phyloP scores from a whole-genome alignment of 495 filamentous ascomycete genomes.

The Apiosordaria backusii region DNA sequence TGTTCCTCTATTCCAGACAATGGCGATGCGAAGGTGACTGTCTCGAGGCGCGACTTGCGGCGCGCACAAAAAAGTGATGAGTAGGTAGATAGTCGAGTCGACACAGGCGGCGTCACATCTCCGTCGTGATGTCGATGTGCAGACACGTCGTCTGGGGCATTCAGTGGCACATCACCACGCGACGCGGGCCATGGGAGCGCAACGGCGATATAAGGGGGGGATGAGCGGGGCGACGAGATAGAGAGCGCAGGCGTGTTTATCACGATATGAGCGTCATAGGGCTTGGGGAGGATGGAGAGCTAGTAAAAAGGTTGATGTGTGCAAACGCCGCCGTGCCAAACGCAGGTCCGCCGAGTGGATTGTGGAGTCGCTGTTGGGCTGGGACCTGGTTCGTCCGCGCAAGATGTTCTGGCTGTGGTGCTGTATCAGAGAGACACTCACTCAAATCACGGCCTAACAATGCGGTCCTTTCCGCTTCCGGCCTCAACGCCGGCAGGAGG shows the following conservation, averaged over 20 bases:
- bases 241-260: not conserved
- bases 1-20: slow-evolving; percentile 17
- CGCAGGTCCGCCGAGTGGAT: not conserved
- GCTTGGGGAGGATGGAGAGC: slow-evolving; percentile 15
- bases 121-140: slow-evolving; percentile 23
- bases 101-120: slow-evolving; percentile 29
- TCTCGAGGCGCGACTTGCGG: not conserved
- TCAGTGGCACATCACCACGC: slow-evolving; percentile 26
- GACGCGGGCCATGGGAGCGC: not conserved
- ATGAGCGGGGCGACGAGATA: not conserved
- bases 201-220: not conserved
- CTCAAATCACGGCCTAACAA: slow-evolving; percentile 25
- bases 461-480: slow-evolving; percentile 10
- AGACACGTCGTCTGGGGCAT: not conserved
- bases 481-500: not conserved
- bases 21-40: not conserved
- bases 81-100: slow-evolving; percentile 8
- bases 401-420: not conserved
- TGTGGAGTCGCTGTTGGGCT: slow-evolving; percentile 16
- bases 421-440: not conserved
- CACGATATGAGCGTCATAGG: slow-evolving; percentile 15
- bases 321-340: not conserved
- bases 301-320: slow-evolving; percentile 30
- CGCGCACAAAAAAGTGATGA: slow-evolving; percentile 9
- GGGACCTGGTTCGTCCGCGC: not conserved